Base-by-base conservation (phyloP, 2,329 filamentous ascomycete genomes). In the Diaporthe velutina region DNA sequence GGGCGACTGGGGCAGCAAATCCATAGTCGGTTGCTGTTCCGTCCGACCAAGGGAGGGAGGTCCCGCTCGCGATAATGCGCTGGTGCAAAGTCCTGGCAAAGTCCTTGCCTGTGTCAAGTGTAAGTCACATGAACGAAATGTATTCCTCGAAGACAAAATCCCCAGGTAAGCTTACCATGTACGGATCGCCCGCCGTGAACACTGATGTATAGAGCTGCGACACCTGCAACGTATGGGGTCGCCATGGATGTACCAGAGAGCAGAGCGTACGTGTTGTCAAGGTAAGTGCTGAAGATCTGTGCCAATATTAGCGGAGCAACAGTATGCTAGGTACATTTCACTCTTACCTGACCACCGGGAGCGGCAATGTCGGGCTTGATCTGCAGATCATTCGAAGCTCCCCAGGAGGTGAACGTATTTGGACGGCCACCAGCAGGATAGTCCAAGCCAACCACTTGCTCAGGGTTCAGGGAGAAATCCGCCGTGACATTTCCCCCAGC, bases 181-280 rank as follows among this genome's bases (percentile, higher is more conserved):
- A 78, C 75, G 19, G 73, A 75, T 30, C 82, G 81, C 7, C 83
- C 83, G n/a, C 83, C 83, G 45, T 79, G 77, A 40, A 80, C 79
- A 13, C 81, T 77, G 45, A 84, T 79, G 70, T 83, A 85, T 13
- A 85, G 81, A n/a, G 83, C 83, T 4, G 83, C 83, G 13, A 85
- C 80, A 35, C 86, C 86, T 22, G 86, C 86, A 17, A 87, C 80
- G 72, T 86, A 86, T 2, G 86, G 86, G 22, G 83, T 83, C 7
- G 86, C 85, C 87, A 89, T 88, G 8, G 84, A 86, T 2, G 87
- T 89, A 35, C 88, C 87, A 55, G 82, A 85, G 35, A 86, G 80
- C 2, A 88, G 82, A 19, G 82, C 82, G 50, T 80, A 82, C 4
- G 78, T 79, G 45, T 83, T 78, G 19, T 73, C 64, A 22, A 84